Base-by-base conservation (phyloP, 2,329 filamentous ascomycete genomes). In the Cladophialophora yegresii region DNA sequence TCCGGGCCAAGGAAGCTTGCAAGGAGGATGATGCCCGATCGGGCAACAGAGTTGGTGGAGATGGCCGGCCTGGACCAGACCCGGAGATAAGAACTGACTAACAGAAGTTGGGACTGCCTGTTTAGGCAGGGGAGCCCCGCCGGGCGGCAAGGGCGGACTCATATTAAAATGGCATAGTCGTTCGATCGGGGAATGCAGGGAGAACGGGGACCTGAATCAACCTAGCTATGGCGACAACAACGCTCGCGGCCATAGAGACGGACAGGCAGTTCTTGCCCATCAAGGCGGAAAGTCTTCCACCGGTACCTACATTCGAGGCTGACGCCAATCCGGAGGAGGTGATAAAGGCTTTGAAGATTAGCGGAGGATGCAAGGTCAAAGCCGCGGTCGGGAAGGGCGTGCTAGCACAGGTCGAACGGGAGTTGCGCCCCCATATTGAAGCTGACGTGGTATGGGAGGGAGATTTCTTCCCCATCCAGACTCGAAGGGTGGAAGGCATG, bases 401-500 rank as follows among this genome's bases (percentile, higher is more conserved):
- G 43, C 58, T 61, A 22, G 33, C 49, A 22, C 58, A 61, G 50
- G 58, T 61, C 32, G 58, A 61, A 33, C 47, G 58, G n/a, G 58
- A 61, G 49, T 47, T 61, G 58, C 58, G 58, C 2, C 58, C 63
- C 43, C 54, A 65, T 30, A 58, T 65, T 26, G 62, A 67, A 28
- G 62, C 54, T 32, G 65, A 62, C 36, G 55, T 51, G 2, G 50
- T 59, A 6, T 67, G 62, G 63, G 59, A 67, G 43, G 65, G 65
- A 16, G 59, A 62, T 20, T 67, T 67, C 65, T 67, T 67, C 30
- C 65, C 65, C 7, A 67, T 58, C n/a, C 54, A 67, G 51, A 67
- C 65, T 30, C 65, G 65, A 20, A 60, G 63, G 23, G 63, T 65
- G 4, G 49, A 61, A 22, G 62, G 57, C 5, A 53, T 67, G 58